Evolutionary conservation across 306 rosid species (phyloP), one percentile per base, ranked within the genome.

Genomic region (Fragaria ananassa): DNA sequence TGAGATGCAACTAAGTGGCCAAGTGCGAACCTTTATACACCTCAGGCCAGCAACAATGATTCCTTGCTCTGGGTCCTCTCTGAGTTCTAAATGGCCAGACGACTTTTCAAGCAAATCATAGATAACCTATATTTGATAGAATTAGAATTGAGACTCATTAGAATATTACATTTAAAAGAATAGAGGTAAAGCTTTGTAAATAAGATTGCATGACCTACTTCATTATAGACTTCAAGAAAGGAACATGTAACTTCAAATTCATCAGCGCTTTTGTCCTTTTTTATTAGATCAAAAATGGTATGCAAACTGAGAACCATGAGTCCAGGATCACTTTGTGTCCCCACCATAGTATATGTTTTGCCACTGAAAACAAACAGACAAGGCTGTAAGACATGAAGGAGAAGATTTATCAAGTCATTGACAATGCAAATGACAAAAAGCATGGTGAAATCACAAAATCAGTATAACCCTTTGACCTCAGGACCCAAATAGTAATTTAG

Each of bases 51-150:
- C 87, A 80, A 88, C 88, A 80, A 75, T 73, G 70, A 84, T 83
- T 82, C 92, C 92, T 60, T 88, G 85, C 71, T 82, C 90, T 0
- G 92, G 90, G 62, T 88, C 90, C 88, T 88, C 92, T 79, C 92
- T 84, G 72, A 88, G 86, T 76, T 88, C 92, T 81, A 88, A 82
- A 83, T 88, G 90, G 57, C 81, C 88, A 1, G 92, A 88, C 62
- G 90, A 82, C 88, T 80, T 88, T 80, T 88, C 90, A 41, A 88
- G 90, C 86, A 88, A 86, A 80, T 88, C 92, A 14, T 88, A 88
- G 74, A 88, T 86, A 6, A 88, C 88, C 92, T 88, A 77, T 72
- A 77, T 79, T 76, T 73, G 49, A 72, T 65, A 57, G 19, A 50
- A 39, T 68, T 39, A 34, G 63, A 73, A 73, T 14, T 18, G 21